These are phyloP conservation scores for Psidium friedrichsthalianum DNA, from an alignment of 345 rosid genomes.

Conservation along the genomic window DNA sequence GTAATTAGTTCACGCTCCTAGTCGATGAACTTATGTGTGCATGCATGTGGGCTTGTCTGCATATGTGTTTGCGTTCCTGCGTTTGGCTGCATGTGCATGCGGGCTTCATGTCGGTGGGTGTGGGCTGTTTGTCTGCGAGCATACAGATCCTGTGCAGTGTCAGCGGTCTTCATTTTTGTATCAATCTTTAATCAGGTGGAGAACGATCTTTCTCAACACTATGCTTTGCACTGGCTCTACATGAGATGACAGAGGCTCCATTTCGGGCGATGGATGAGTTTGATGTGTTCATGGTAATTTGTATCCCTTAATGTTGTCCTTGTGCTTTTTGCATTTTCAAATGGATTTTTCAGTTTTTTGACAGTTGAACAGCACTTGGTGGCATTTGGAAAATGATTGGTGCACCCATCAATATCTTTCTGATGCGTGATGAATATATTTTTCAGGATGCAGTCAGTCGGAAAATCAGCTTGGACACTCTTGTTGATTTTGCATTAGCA, in stretches of 20 bases:
- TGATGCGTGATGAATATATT: neutral
- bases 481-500: conserved; percentile 74
- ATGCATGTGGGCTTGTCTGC: neutral
- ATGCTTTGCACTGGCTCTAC: conserved; percentile 92
- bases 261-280: conserved; percentile 99
- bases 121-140: neutral
- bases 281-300: conserved; percentile 92
- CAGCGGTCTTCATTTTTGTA: neutral
- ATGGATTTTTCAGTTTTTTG: neutral
- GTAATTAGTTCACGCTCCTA: neutral
- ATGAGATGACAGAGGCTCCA: conserved; percentile 87
- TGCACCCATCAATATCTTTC: neutral
- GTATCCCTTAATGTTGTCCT: neutral
- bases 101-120: neutral
- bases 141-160: neutral
- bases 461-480: conserved; percentile 82
- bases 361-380: neutral
- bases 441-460: conserved; percentile 92
- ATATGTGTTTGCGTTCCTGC: neutral
- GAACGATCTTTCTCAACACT: conserved; percentile 96
- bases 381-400: neutral
- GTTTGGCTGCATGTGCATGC: neutral
- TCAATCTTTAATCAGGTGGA: conserved; percentile 47
- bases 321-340: neutral
- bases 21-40: neutral